Evolutionary conservation across 805 yeast species (phyloP).

Genomic region (Komagataella phaffii): DNA sequence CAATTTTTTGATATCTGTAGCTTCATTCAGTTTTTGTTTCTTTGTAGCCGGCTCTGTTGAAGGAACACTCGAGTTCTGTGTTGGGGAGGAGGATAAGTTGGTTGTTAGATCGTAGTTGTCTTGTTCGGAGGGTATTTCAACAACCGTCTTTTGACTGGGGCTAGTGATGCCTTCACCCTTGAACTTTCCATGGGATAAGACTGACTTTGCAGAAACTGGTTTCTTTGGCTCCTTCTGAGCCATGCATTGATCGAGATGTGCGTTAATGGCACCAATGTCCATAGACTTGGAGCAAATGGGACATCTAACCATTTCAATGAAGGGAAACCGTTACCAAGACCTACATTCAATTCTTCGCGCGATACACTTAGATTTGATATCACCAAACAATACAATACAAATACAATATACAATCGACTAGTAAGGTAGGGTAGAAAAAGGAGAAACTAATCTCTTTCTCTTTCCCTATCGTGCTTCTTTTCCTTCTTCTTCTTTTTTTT

Average conservation of each 20-base stretch:
- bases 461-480: slow-evolving; percentile 2
- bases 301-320: slow-evolving; percentile 16
- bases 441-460: slow-evolving; percentile 8
- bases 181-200: slow-evolving; percentile 1
- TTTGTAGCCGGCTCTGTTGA: neutral
- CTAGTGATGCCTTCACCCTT: slow-evolving; percentile 1
- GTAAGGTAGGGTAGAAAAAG: neutral
- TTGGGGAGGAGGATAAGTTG: neutral
- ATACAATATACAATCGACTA: neutral
- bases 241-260: slow-evolving; percentile 20
- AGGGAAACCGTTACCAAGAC: neutral
- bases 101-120: neutral
- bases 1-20: slow-evolving; percentile 9
- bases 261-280: slow-evolving; percentile 15
- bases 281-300: slow-evolving; percentile 19
- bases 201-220: neutral
- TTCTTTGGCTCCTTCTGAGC: neutral
- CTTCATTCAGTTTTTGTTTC: slow-evolving; percentile 3
- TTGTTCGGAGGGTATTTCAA: neutral
- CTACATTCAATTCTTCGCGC: neutral
- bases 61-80: neutral
- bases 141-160: neutral
- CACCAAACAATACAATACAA: neutral
- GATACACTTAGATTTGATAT: neutral
- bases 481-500: slow-evolving; percentile 12